phyloP scores from a whole-genome alignment of 2,329 filamentous ascomycete genomes.

The Coniochaeta pulveracea region DNA sequence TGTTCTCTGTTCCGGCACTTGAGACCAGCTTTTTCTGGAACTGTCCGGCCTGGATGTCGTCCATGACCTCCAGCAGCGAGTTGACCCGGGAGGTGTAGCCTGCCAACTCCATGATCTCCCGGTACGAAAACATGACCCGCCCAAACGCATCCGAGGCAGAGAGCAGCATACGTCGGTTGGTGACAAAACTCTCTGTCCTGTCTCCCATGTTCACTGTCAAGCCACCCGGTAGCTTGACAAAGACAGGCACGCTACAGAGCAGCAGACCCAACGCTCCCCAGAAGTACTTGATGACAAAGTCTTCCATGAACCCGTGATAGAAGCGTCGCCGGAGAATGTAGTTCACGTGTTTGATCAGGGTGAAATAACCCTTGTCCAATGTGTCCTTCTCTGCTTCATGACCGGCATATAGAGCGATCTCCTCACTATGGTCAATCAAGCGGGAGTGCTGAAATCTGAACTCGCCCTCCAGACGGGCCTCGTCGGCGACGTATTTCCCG shows the following conservation, averaged over 20 bases:
- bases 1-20: conserved; percentile 69
- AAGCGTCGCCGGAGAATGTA: conserved; percentile 81
- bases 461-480: conserved; percentile 87
- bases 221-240: conserved; percentile 79
- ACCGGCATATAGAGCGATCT: conserved; percentile 83
- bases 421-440: conserved; percentile 91
- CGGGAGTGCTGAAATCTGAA: conserved; percentile 93
- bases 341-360: conserved; percentile 97
- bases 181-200: conserved; percentile 71
- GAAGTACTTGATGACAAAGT: conserved; percentile 99
- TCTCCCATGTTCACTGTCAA: conserved; percentile 56
- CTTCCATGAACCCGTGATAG: conserved; percentile 99
- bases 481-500: conserved; percentile 94
- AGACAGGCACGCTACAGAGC: conserved; percentile 90
- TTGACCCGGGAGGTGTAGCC: conserved; percentile 92
- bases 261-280: conserved; percentile 90
- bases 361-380: conserved; percentile 97
- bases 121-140: conserved; percentile 94
- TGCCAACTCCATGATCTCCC: conserved; percentile 90
- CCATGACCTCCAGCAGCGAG: conserved; percentile 83
- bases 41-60: conserved; percentile 77
- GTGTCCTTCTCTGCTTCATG: conserved; percentile 94
- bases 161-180: conserved; percentile 82
- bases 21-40: conserved; percentile 97
- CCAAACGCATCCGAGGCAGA: conserved; percentile 94